Evolutionary conservation across 495 filamentous ascomycete species (phyloP), one percentile per base, ranked within the genome.

Genomic region (Penicillium maclennaniae): DNA sequence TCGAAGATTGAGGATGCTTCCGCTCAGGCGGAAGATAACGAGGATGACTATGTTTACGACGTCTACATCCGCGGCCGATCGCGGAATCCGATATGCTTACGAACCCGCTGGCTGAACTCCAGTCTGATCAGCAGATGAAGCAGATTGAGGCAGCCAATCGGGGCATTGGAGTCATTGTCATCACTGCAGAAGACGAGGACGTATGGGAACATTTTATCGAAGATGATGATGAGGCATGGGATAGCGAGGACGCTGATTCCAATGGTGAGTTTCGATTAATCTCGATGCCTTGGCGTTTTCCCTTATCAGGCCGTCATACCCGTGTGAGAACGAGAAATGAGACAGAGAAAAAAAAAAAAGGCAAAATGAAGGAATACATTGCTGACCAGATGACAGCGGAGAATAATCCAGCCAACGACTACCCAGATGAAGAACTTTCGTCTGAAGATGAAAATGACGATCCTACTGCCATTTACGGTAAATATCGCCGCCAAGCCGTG

Each of bases 381-480:
- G 7, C 39, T 50, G 39, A 50, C 47, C 4, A 14, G 6, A 10
- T 19, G n/a, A 15, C 63, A 81, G 83, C 83, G 15, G 84, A 87
- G 58, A 79, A 83, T 55, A 83, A 79, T 59, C 83, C 84, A 43
- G 82, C 77, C 47, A 84, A 84, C 52, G 84, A 87, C 52, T 87
- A 87, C 55, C 84, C 84, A 0, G 84, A 87, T 45, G 83, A 87
- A 45, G 84, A 87, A 47, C 58, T 84, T 6, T 78, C 73, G 10
- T 76, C 72, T 20, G 77, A 80, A 21, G 83, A 85, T 47, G 82
- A 86, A 50, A 70, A 69, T 26, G 79, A 77, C 44, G 66, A 73
- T 39, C 69, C 72, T 15, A 65, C 78, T 20, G 80, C 83, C 48
- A 69, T 75, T 23, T 80, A 79, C 59, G 62, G 67, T 23, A 69